Conservation (phyloP, 495 filamentous ascomycete species). For the Aspergillus diversus region DNA sequence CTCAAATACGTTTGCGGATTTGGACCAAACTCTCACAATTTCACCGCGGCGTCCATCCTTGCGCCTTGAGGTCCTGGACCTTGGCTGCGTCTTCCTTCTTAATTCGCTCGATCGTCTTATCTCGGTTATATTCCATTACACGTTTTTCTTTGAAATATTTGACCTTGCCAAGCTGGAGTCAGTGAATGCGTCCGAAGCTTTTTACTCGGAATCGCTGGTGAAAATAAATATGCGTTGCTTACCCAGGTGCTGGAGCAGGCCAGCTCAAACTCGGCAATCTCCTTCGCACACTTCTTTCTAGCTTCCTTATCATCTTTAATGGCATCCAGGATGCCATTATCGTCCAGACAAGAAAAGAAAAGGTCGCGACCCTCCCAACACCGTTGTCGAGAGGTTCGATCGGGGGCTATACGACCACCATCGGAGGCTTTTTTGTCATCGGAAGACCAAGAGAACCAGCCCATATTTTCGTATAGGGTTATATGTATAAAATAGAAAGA, state of each 20-base stretch:
- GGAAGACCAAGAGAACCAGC: slow-evolving; percentile 50
- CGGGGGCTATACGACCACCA: slow-evolving; percentile 72
- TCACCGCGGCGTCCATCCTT: slow-evolving; percentile 40
- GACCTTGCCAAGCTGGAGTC: slow-evolving; percentile 59
- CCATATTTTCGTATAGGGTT: slow-evolving; percentile 40
- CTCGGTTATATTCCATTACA: slow-evolving; percentile 87
- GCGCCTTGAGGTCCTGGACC: slow-evolving; percentile 56
- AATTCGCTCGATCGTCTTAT: slow-evolving; percentile 75
- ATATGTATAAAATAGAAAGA: neutral
- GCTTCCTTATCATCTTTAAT: slow-evolving; percentile 71
- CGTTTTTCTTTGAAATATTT: slow-evolving; percentile 96
- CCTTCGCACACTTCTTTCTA: slow-evolving; percentile 65
- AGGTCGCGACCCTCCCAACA: slow-evolving; percentile 88
- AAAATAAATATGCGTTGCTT: slow-evolving; percentile 32
- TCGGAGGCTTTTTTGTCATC: slow-evolving; percentile 50
- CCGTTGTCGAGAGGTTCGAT: slow-evolving; percentile 70
- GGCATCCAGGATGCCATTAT: slow-evolving; percentile 79
- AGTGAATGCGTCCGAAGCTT: slow-evolving; percentile 17
- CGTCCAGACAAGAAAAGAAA: slow-evolving; percentile 86
- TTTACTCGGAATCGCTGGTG: slow-evolving; percentile 13
- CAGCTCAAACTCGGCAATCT: slow-evolving; percentile 68
- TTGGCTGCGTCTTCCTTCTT: slow-evolving; percentile 74
- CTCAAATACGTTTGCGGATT: neutral
- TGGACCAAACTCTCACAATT: neutral
- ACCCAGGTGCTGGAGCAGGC: slow-evolving; percentile 86